Evolutionary conservation across 768 basidiomycete species (phyloP), one percentile per base, ranked within the genome.

Genomic region (Rhodotorula diobovata): DNA sequence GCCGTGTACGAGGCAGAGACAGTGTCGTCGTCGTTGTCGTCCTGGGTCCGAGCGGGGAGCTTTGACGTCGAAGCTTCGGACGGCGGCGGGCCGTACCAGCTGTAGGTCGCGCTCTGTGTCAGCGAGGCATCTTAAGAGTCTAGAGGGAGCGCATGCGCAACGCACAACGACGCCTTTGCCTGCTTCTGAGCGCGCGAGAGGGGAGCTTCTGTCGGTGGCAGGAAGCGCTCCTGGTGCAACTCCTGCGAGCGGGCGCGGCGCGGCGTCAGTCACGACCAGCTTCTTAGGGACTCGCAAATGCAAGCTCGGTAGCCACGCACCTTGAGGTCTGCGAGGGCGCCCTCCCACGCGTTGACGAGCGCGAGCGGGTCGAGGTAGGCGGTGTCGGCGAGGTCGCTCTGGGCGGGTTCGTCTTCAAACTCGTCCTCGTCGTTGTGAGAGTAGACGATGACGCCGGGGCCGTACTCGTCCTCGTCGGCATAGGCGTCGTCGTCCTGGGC

Each of bases 301-400:
- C 18, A 12, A 0, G 21, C n/a, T n/a, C n/a, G n/a, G n/a, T n/a
- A n/a, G n/a, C 18, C 7, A 16, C 73, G 39, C 41, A 70, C 73
- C 60, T 74, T 74, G 55, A 67, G 51, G n/a, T 74, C 73, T 4
- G 16, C 1, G 9, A 74, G 58, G 4, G 73, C 73, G 32, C 63
- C 62, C 50, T 64, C 66, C 73, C 73, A 74, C 23, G 68, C 67
- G 41, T 68, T 61, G 30, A 70, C 66, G 43, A 74, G 54, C 14
- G 68, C 68, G 25, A 67, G 54, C 18, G 69, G 68, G 39, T 74
- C 73, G 37, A 46, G 41, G 63, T 68, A 74, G 21, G 57, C 58
- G 39, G n/a, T 46, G 30, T 53, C 54, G 21, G 53, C 34, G 5
- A 74, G 50, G 41, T 74, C 73, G 7, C 66, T 68, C 23, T 43